Base-by-base conservation (phyloP, 73 alveolate genomes). In the Tetrahymena borealis region DNA sequence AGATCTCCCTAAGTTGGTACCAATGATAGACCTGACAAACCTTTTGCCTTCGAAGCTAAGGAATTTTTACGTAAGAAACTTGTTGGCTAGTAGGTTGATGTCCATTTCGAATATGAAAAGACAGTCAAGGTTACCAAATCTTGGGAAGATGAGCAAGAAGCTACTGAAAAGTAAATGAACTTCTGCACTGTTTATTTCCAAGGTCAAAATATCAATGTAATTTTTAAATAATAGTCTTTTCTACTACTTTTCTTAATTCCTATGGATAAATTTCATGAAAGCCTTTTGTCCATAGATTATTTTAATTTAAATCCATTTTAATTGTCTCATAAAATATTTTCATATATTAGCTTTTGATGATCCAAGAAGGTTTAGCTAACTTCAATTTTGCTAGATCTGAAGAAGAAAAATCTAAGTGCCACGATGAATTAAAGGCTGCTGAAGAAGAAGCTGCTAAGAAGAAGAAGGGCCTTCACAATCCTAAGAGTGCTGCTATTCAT, bases 11-110 rank as follows among this genome's bases (percentile, higher is more conserved):
- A 94, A 79, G 90, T 95, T 40, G 97, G 98, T 13, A 90, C 95
- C 60, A 93, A 94, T 24, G 96, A 92, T 33, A 97, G 97, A 92
- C 95, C 91, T 32, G 98, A 96, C 91, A 96, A 97, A 78, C 99
- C 99, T 36, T 98, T 96, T 95, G 99, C 98, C 32, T 98, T 95
- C 85, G 99, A 96, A 90, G 98, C 99, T 24, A 96, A 96, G 60
- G 99, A 98, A 79, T 98, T 95, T 96, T 94, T 96, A 18, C 94
- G 99, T 79, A 97, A 95, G 93, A 93, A 94, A 78, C 95, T 97
- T 77, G 97, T 97, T 4, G 99, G 99, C 37, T 93, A 94, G 91
- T 79, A 90, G 78, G 99, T 94, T 20, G 93, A 91, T 90, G 98
- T 95, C 0, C 95, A 94, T 37, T 94, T 97, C 93, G 99, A 97